A percentile compares a stretch with the other conserved stretches of the same genome.
Evolutionary conservation across 2,329 filamentous ascomycete genomes (phyloP).

Genomic region (Arthrobotrys pseudoclavata): DNA sequence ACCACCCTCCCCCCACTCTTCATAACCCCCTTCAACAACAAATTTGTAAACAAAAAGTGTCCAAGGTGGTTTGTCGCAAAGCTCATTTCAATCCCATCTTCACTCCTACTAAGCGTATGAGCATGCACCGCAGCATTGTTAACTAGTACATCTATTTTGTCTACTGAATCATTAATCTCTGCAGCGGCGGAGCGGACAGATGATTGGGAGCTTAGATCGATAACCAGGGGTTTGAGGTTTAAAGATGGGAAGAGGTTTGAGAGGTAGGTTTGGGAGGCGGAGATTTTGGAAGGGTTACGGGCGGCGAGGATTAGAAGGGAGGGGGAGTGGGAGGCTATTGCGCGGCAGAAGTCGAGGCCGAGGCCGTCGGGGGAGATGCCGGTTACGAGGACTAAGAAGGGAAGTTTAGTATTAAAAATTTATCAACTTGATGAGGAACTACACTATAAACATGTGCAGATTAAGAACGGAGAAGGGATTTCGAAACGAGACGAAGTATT

Average conservation of each 20-base stretch:
- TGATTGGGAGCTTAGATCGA: slow-evolving; percentile 67
- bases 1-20: slow-evolving; percentile 65
- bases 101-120: slow-evolving; percentile 61
- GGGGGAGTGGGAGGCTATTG: slow-evolving; percentile 67
- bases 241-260: slow-evolving; percentile 64
- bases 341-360: slow-evolving; percentile 66
- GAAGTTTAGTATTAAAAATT: neutral
- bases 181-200: slow-evolving; percentile 67
- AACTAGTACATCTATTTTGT: slow-evolving; percentile 67
- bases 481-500: neutral
- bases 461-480: neutral
- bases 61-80: slow-evolving; percentile 67
- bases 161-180: slow-evolving; percentile 65
- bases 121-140: slow-evolving; percentile 67
- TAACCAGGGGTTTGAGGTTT: slow-evolving; percentile 65
- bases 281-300: slow-evolving; percentile 67
- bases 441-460: neutral
- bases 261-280: slow-evolving; percentile 66
- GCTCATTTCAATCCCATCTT: slow-evolving; percentile 66
- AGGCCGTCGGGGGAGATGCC: slow-evolving; percentile 67
- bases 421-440: too few relatives aligned
- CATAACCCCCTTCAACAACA: slow-evolving; percentile 64
- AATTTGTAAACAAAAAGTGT: slow-evolving; percentile 67
- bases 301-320: slow-evolving; percentile 69
- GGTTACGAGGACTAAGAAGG: slow-evolving; percentile 66